phyloP scores from a whole-genome alignment of 805 yeast genomes.

The Metschnikowia koreensis region DNA sequence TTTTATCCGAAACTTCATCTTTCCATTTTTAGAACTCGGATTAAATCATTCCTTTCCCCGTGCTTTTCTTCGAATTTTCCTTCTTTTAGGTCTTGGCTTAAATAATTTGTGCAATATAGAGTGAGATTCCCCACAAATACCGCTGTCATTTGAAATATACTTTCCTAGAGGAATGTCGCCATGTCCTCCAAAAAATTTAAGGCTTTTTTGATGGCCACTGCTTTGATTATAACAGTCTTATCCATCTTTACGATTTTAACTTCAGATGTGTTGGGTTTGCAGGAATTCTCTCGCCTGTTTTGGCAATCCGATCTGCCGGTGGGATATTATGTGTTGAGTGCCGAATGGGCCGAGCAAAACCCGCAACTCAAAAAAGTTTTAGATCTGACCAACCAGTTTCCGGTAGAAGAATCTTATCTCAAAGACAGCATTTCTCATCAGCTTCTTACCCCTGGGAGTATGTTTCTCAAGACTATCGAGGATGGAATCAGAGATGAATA shows the following conservation, averaged over 20 bases:
- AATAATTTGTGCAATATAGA: too few species aligned
- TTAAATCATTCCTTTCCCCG: too few species aligned
- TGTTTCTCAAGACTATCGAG: constrained; percentile 3
- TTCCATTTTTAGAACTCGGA: too few species aligned
- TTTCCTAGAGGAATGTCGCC: neutral
- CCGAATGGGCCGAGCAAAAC: constrained; percentile 8
- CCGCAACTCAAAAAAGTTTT: neutral
- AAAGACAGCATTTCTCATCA: constrained; percentile 1
- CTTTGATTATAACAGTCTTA: neutral
- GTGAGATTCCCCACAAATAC: too few species aligned
- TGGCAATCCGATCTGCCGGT: constrained; percentile 5
- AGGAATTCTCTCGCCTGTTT: neutral
- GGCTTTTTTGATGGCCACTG: constrained; percentile 1
- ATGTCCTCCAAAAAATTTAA: constrained; percentile 1
- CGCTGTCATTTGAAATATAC: too few species aligned
- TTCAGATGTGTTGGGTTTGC: neutral
- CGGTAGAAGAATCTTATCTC: constrained; percentile 1
- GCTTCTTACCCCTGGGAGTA: neutral
- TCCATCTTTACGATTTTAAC: neutral
- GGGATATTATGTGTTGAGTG: constrained; percentile 12
- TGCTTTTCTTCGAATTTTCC: too few species aligned
- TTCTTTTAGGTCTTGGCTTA: too few species aligned
- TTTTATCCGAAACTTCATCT: too few species aligned
- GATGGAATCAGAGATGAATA: constrained; percentile 3
- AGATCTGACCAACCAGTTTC: neutral